Evolutionary conservation across 2,329 filamentous ascomycete genomes (phyloP).

Genomic region (Parastagonospora avenae): DNA sequence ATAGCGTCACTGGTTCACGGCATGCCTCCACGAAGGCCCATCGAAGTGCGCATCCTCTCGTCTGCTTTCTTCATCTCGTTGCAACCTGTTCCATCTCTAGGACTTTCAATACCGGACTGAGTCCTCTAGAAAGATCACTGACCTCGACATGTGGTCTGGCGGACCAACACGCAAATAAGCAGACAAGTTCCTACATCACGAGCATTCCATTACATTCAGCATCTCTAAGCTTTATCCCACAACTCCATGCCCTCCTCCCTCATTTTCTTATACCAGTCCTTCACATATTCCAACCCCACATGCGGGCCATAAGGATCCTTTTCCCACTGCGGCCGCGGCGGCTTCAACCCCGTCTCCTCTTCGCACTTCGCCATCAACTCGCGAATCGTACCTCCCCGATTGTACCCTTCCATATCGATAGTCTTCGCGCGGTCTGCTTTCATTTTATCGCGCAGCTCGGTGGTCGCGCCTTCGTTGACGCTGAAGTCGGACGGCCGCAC

Average conservation of each 20-base stretch:
- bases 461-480: conserved; percentile 47
- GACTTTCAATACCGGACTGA: no score
- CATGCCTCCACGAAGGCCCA: no score
- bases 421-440: conserved; percentile 22
- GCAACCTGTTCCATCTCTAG: no score
- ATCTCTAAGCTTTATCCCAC: conserved; percentile 24
- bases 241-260: conserved; percentile 24
- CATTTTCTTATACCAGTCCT: conserved; percentile 51
- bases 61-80: no score
- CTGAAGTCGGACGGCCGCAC: conserved; percentile 44
- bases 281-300: conserved; percentile 50
- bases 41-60: no score
- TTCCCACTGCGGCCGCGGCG: conserved; percentile 53
- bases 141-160: no score
- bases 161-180: no score
- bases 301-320: conserved; percentile 54
- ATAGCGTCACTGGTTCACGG: no score
- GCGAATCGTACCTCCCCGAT: conserved; percentile 52
- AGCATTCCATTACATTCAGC: no score
- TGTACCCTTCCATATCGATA: conserved; percentile 22
- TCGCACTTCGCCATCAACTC: conserved; percentile 46
- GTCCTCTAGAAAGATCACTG: no score
- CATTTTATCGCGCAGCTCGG: conserved; percentile 42
- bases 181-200: no score
- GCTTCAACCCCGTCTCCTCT: conserved; percentile 50